Evolutionary conservation across 768 basidiomycete species (phyloP), one percentile per base, ranked within the genome.

Genomic region (Tephrocybe sp.): DNA sequence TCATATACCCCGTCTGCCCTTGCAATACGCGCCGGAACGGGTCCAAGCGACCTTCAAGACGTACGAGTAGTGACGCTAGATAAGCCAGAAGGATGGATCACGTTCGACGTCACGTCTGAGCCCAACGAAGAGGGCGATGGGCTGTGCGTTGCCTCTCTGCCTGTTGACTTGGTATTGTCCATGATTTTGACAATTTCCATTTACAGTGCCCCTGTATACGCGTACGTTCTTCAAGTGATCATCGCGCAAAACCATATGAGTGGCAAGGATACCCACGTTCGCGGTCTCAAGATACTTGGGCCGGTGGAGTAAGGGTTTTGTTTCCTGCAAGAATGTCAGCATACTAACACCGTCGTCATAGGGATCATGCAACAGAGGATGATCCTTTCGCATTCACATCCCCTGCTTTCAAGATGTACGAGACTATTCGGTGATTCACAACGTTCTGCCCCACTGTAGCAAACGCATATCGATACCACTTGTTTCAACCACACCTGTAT

Each of bases 211-310:
- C 88, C 93, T 0, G 81, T 98, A 11, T 83, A 88, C 55, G 90
- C 92, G 2, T 94, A 96, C 61, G 82, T 98, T 9, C 69, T 99
- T 2, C 93, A 98, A 65, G 77, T 98, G 35, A 86, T 95, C 51
- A 80, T 99, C 41, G 76, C 93, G 12, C 84, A 88, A 18, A 99
- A 98, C 63, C 94, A 98, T 63, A 88, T 97, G 86, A 98, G 95
- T 59, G 97, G 97, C 5, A 98, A 98, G 64, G 97, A 99, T 68
- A 98, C 97, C 8, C 97, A 99, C 70, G 90, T 99, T 15, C 83
- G 97, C 11, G 95, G 96, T 3, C 68, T 98, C 32, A 83, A 78
- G 28, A 78, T 98, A n/a, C 81, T 92, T 46, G 96, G 93, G 0
- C 89, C 92, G 2, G 67, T 83, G 6, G 88, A 87, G 95, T 95